These are phyloP conservation scores for Chlorella sp. DNA, from an alignment of 139 green algal species.

Conservation along the genomic window DNA sequence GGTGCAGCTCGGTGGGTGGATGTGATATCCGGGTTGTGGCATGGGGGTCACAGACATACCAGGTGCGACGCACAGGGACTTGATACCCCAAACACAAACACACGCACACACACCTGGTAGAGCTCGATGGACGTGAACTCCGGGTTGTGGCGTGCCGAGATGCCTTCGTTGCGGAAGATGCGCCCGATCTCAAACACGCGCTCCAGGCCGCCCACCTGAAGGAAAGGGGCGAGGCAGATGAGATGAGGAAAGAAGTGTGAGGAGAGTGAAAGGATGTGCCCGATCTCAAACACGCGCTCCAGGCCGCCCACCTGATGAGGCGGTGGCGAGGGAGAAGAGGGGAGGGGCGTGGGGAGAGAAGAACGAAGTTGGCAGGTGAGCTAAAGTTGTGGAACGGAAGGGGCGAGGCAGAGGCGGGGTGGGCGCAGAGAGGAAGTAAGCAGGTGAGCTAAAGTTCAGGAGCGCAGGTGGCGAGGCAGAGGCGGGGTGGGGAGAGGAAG, in stretches of 20 bases:
- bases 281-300: conserved; percentile 98
- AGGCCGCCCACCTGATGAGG: conserved; percentile 79
- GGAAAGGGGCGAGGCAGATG: no score
- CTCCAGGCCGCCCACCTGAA: conserved; percentile 88
- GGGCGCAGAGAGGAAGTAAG: no score
- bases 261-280: conserved; percentile 92
- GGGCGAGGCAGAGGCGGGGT: not conserved
- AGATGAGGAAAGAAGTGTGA: not conserved
- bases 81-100: no score
- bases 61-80: no score
- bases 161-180: conserved; percentile 98
- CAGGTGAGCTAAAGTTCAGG: no score
- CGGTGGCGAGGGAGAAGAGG: no score
- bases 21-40: not conserved
- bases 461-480: no score
- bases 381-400: not conserved
- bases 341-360: not conserved
- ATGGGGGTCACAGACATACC: no score
- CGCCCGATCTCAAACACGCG: conserved; percentile 97
- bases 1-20: no score
- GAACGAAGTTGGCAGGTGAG: no score
- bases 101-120: conserved; percentile 88
- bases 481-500: not conserved
- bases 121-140: conserved; percentile 98
- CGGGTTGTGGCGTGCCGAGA: conserved; percentile 95